Evolutionary conservation across 345 rosid genomes (phyloP), one percentile per base, ranked within the genome.

Genomic region (Crucihimalaya himalaica): DNA sequence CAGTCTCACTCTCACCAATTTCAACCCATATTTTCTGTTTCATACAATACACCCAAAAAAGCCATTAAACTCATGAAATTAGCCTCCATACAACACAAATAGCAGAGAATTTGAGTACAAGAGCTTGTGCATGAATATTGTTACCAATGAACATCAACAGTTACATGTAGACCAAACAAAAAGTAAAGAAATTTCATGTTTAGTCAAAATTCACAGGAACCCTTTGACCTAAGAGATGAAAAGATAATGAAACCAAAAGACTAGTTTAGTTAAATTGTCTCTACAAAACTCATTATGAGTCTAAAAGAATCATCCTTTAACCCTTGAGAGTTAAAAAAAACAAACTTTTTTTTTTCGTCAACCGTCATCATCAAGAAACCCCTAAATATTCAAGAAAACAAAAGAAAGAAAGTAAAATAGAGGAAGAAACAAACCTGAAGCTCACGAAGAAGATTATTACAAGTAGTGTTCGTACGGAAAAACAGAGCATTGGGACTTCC

Each of bases 11-110:
- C 82, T 94, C 98, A 11, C 98, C 98, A 35, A 94, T 91, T 31
- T 94, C 98, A 80, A 73, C 88, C 98, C 98, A 94, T 84, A 94
- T 78, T 94, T 94, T 88, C 98, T 94, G 98, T 74, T 74, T 74
- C 51, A 82, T 62, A 63, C 7, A 25, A 82, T 62, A 63, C 7
- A 25, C 21, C 55, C 11, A 52, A 55, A 21, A 3, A 68, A 14
- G 0, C 11, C 60, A 62, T 67, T 47, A 1, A 47, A 45, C 31
- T 21, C 42, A 60, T 54, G 57, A 53, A 68, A 43, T 62, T 21
- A 69, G 47, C 43, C 53, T 60, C 68, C 31, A 14, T 8, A 61
- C 11, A 40, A 48, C 27, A 66, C 74, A 14, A 66, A 53, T 0
- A 59, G 21, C 59, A 57, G 28, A 56, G 8, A 11, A 5, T 29